Base-by-base conservation (phyloP, 768 basidiomycete species). In the Coprinopsis sp. region DNA sequence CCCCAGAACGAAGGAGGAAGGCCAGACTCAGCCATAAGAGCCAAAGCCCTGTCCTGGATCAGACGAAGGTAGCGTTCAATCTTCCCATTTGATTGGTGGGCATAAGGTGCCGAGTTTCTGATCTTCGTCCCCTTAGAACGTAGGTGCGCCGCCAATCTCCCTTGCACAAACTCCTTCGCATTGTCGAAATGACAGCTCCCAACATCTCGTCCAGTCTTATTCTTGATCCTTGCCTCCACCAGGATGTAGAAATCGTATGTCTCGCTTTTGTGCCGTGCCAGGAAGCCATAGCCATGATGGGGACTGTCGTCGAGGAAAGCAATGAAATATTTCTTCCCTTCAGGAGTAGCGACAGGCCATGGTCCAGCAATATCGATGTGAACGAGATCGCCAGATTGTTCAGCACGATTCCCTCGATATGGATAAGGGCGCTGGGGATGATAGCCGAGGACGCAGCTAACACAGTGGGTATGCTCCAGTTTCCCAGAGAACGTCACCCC, bases 61-160 rank as follows among this genome's bases (percentile, higher is more conserved):
- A 58, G 64, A 0, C 56, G 39, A 14, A 68, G 58, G 31, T 57
- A 62, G 1, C 58, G 48, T 36, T 69, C 61, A 2, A 50, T 56
- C 27, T 61, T 61, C 0, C 65, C 58, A 49, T 67, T 67, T 50
- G 66, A 62, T n/a, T n/a, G n/a, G n/a, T n/a, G n/a, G n/a, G n/a
- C n/a, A n/a, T n/a, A n/a, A n/a, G n/a, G n/a, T n/a, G 6, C 58
- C 54, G 31, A 66, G 62, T n/a, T 19, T 16, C 21, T 14, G 16
- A 6, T 6, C 6, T 14, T 6, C 6, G 16, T 37, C 6, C 34
- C 34, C 34, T 37, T 16, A 8, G 16, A 7, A 14, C 16, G 6
- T 14, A 37, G 21, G 16, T 37, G 16, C 6, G 6, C 34, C 34
- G n/a, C 34, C 6, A 37, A 19, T 6, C 6, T 6, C 8, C 34